Conservation (phyloP, 2,329 filamentous ascomycete species). For the Acephala macrosclerotiorum region DNA sequence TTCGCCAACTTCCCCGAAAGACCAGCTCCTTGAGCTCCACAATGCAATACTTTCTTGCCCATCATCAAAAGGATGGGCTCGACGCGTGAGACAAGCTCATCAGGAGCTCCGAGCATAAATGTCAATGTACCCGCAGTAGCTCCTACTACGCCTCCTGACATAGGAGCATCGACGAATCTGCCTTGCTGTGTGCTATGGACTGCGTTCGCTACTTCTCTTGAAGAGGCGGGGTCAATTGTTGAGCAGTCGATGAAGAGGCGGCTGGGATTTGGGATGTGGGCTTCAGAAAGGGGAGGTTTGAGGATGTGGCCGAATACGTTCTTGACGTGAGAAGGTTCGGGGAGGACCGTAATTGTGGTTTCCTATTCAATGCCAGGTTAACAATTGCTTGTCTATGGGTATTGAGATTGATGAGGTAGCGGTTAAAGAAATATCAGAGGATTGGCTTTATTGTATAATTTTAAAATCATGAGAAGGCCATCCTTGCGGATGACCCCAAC, state of each 20-base stretch:
- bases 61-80: conserved; percentile 78
- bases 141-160: conserved; percentile 95
- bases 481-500: conserved; percentile 41
- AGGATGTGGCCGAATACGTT: conserved; percentile 82
- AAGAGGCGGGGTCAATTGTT: conserved; percentile 92
- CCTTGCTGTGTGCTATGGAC: conserved; percentile 73
- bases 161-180: conserved; percentile 90
- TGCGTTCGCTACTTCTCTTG: conserved; percentile 75
- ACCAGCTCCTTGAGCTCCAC: conserved; percentile 84
- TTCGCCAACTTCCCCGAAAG: conserved; percentile 94
- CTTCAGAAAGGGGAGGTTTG: conserved; percentile 58
- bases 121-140: conserved; percentile 87
- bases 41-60: conserved; percentile 86
- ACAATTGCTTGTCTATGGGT: conserved; percentile 6
- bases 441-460: conserved; percentile 42
- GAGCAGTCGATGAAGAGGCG: conserved; percentile 95
- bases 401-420: background rate
- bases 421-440: conserved; percentile 37
- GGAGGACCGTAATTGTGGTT: conserved; percentile 86
- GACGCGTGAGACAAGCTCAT: conserved; percentile 66
- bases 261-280: conserved; percentile 57
- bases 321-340: conserved; percentile 87
- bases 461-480: conserved; percentile 41
- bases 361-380: conserved; percentile 61
- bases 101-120: conserved; percentile 88